Conservation (phyloP, 2,329 filamentous ascomycete species). For the Cladosporium cucumerinum region DNA sequence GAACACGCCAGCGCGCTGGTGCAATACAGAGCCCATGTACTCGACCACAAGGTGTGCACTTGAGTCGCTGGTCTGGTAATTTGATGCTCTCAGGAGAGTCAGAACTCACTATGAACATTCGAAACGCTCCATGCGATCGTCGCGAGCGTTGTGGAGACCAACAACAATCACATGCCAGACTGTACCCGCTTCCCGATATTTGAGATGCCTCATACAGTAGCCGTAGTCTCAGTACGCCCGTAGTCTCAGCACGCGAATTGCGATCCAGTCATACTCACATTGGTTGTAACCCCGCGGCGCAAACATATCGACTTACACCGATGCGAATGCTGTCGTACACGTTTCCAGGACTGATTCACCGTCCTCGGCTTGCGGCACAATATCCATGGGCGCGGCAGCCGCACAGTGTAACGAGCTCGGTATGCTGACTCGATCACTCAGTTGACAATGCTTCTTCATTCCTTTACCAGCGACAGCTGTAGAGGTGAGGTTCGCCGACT, state of each 20-base stretch:
- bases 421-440: neutral
- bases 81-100: neutral
- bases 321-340: neutral
- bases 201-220: neutral
- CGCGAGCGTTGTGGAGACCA: slow-evolving; percentile 9
- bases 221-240: neutral
- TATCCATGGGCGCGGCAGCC: neutral
- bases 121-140: neutral
- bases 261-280: neutral
- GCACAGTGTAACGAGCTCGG: neutral
- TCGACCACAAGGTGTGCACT: neutral
- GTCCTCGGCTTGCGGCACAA: neutral
- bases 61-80: neutral
- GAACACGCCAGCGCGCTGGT: neutral
- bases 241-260: neutral
- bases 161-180: slow-evolving; percentile 1
- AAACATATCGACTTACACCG: neutral
- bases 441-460: neutral
- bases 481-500: neutral
- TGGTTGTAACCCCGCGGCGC: neutral
- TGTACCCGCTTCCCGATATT: neutral
- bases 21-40: neutral
- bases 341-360: neutral
- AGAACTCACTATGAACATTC: neutral
- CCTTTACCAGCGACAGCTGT: neutral